Percentiles rank a stretch among this genome's conserved stretches.
phyloP scores from a whole-genome alignment of 805 yeast genomes.

The Isabelozyma rhagii region DNA sequence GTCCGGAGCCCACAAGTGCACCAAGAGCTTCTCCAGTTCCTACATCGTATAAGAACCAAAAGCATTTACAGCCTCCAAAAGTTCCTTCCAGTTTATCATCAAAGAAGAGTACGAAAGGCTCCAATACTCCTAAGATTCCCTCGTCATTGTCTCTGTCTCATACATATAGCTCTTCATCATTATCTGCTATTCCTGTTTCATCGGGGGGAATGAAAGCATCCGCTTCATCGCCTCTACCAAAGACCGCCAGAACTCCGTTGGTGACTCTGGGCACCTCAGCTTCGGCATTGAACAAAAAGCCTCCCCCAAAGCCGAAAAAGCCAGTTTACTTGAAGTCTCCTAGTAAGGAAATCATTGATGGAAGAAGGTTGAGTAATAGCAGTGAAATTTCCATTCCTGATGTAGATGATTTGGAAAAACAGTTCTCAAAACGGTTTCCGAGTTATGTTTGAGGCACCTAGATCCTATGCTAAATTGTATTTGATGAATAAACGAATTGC shows the following conservation, averaged over 20 bases:
- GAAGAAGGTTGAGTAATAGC: conserved; percentile 27
- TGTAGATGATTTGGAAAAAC: conserved; percentile 56
- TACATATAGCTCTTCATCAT: too few relatives aligned
- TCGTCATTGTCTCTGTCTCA: too few relatives aligned
- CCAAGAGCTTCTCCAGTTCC: neutral
- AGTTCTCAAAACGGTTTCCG: conserved; percentile 59
- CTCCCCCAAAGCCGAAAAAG: conserved; percentile 66
- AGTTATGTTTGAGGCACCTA: conserved; percentile 43
- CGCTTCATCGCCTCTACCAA: neutral
- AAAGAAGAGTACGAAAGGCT: neutral
- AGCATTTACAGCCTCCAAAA: conserved; percentile 27
- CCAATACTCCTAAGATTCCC: neutral
- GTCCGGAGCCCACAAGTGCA: conserved; percentile 1
- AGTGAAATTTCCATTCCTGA: conserved; percentile 49
- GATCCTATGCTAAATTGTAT: neutral
- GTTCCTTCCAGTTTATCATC: conserved; percentile 31
- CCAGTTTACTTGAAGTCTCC: conserved; percentile 51
- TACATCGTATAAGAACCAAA: neutral
- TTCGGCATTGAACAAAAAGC: conserved; percentile 20
- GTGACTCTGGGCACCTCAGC: neutral
- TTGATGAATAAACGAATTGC: neutral
- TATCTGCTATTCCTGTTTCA: neutral
- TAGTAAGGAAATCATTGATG: conserved; percentile 6
- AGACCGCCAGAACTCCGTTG: neutral
- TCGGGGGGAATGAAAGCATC: neutral